These are phyloP conservation scores for Epichloe amarillans DNA, from an alignment of 2,329 filamentous ascomycete genomes.

Conservation along the genomic window DNA sequence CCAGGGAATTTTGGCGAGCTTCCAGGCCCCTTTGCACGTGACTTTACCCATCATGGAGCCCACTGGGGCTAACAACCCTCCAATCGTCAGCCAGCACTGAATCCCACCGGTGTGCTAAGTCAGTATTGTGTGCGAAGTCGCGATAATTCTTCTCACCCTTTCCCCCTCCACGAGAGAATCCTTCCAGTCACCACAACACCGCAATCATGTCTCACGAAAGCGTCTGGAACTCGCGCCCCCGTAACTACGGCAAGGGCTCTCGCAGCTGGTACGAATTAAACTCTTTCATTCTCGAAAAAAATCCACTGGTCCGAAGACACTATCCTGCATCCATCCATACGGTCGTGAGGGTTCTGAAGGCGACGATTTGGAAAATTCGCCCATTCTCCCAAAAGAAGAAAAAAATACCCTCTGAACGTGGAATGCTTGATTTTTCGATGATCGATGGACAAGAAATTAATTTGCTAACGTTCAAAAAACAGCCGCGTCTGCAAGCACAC, in stretches of 20 bases:
- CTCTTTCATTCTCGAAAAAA: not conserved
- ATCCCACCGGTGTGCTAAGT: constrained; percentile 5
- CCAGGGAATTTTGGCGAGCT: not conserved
- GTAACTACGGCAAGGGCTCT: constrained; percentile 93
- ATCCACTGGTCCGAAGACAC: not conserved
- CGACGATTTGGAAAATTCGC: not conserved
- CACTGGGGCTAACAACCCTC: constrained; percentile 26
- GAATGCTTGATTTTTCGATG: not conserved
- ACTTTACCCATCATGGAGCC: not conserved
- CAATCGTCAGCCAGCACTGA: constrained; percentile 19
- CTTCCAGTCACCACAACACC: constrained; percentile 12
- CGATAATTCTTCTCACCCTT: constrained; percentile 10
- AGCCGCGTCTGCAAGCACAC: constrained; percentile 74
- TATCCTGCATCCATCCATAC: not conserved
- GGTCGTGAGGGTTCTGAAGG: not conserved
- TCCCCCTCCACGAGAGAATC: constrained; percentile 9
- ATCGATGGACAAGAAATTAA: not conserved
- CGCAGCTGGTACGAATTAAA: constrained; percentile 64
- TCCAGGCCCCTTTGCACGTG: constrained; percentile 1
- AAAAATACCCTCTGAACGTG: not conserved
- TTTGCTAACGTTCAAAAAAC: constrained; percentile 3
- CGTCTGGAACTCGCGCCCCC: constrained; percentile 98
- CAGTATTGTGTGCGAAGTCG: constrained; percentile 4
- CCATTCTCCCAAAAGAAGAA: not conserved
- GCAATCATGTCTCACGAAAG: constrained; percentile 66